Conservation (phyloP, 192 early-diverging fungal genomes). For the Backusella westeae region DNA sequence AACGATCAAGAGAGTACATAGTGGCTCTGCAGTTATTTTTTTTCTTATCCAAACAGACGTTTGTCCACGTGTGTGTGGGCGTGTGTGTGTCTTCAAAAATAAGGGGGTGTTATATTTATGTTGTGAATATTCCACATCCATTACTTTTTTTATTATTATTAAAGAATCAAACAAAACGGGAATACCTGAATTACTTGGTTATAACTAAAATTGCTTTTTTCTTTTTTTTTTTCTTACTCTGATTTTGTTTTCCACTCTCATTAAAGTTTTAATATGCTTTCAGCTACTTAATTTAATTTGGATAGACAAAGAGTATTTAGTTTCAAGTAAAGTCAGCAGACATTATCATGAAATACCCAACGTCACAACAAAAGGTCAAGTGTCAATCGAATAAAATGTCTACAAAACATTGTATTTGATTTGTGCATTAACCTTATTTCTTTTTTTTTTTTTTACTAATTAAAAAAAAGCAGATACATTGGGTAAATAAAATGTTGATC, state of each 20-base stretch:
- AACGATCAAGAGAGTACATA: not conserved
- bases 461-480: not conserved
- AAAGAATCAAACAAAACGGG: not conserved
- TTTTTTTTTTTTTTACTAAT: not conserved
- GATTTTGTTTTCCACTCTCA: not conserved
- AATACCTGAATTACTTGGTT: not conserved
- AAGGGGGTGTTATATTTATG: not conserved
- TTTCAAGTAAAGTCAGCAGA: conserved; percentile 7
- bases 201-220: not conserved
- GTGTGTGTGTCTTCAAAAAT: not conserved
- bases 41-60: conserved; percentile 7
- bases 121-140: not conserved
- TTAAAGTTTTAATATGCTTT: not conserved
- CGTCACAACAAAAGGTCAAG: conserved; percentile 2
- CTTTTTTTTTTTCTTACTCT: not conserved
- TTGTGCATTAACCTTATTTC: not conserved
- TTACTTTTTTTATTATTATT: not conserved
- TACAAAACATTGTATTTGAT: not conserved
- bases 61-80: conserved; percentile 8
- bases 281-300: not conserved
- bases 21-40: not conserved
- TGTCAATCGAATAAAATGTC: not conserved
- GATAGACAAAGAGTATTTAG: not conserved
- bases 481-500: not conserved
- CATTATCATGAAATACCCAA: not conserved